A percentile compares a stretch with the other conserved stretches of the same genome.
phyloP scores from a whole-genome alignment of 768 basidiomycete species.

The Leccinum sublutescens region DNA sequence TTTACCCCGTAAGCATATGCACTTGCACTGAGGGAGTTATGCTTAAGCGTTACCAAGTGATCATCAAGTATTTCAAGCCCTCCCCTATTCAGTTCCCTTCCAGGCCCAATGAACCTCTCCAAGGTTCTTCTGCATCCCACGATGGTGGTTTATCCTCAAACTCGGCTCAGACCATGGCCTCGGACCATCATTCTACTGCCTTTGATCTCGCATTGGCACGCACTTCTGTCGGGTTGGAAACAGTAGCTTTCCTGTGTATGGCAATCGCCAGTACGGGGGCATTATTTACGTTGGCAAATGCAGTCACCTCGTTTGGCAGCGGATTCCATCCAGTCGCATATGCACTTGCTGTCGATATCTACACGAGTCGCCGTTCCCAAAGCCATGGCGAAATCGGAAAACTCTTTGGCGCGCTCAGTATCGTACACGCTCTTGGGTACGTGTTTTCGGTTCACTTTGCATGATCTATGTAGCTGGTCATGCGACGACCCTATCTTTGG shows the following conservation, averaged over 20 bases:
- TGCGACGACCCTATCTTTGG: not conserved
- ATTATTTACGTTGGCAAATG: conserved; percentile 50
- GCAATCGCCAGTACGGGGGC: conserved; percentile 44
- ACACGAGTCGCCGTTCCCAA: conserved; percentile 46
- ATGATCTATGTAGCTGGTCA: no score
- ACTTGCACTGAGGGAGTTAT: not conserved
- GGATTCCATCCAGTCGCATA: conserved; percentile 69
- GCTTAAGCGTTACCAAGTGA: conserved; percentile 36
- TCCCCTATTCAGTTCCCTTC: conserved; percentile 25
- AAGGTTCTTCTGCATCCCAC: conserved; percentile 2
- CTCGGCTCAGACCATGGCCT: conserved; percentile 5
- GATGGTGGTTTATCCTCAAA: not conserved
- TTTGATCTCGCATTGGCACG: conserved; percentile 73
- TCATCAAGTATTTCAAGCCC: conserved; percentile 54
- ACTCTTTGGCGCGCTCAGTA: conserved; percentile 79
- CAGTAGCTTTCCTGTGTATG: conserved; percentile 50
- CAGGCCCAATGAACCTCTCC: conserved; percentile 20
- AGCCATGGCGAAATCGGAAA: conserved; percentile 56
- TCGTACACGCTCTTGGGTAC: conserved; percentile 67
- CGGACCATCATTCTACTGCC: conserved; percentile 36
- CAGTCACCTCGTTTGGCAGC: conserved; percentile 58
- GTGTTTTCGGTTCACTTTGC: conserved; percentile 7
- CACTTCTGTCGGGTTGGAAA: conserved; percentile 57
- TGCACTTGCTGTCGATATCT: conserved; percentile 70
- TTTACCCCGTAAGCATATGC: conserved; percentile 53